phyloP scores from a whole-genome alignment of 495 filamentous ascomycete genomes.

The Umbilicaria muhlenbergii region DNA sequence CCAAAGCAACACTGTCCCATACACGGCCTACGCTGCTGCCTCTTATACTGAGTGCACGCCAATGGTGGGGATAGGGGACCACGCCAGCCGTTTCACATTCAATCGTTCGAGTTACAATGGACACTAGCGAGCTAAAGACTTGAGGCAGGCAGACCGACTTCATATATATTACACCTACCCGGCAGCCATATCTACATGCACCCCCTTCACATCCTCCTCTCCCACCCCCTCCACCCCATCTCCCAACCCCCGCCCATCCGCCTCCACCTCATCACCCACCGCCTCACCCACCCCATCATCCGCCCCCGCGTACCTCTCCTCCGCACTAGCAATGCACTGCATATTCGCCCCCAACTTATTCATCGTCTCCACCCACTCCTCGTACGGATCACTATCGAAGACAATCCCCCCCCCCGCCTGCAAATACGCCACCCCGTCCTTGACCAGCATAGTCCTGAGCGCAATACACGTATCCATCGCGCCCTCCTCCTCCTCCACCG shows the following conservation, averaged over 20 bases:
- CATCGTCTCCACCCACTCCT: conserved; percentile 94
- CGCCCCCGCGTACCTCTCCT: conserved; percentile 50
- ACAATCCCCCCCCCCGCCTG: conserved; percentile 97
- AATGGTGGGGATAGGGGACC: too few relatives aligned
- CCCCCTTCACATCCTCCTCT: too few relatives aligned
- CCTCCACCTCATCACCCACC: background rate
- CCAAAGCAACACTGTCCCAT: too few relatives aligned
- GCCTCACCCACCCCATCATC: conserved; percentile 20
- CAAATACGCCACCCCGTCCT: conserved; percentile 79
- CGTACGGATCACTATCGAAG: conserved; percentile 84
- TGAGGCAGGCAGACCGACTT: too few relatives aligned
- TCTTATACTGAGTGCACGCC: too few relatives aligned
- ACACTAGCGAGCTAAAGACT: too few relatives aligned
- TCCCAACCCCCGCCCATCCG: background rate
- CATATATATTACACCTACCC: too few relatives aligned
- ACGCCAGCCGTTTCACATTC: too few relatives aligned
- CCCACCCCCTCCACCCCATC: too few relatives aligned
- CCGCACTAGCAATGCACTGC: conserved; percentile 69
- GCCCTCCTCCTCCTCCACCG: conserved; percentile 38
- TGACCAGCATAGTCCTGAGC: conserved; percentile 89
- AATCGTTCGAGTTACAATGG: too few relatives aligned
- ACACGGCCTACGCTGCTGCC: too few relatives aligned
- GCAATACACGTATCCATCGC: conserved; percentile 99
- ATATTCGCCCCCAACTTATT: conserved; percentile 90
- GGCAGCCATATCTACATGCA: too few relatives aligned